These are phyloP conservation scores for Zoysia matrella DNA, from an alignment of 202 grass and related monocot species.

Conservation along the genomic window DNA sequence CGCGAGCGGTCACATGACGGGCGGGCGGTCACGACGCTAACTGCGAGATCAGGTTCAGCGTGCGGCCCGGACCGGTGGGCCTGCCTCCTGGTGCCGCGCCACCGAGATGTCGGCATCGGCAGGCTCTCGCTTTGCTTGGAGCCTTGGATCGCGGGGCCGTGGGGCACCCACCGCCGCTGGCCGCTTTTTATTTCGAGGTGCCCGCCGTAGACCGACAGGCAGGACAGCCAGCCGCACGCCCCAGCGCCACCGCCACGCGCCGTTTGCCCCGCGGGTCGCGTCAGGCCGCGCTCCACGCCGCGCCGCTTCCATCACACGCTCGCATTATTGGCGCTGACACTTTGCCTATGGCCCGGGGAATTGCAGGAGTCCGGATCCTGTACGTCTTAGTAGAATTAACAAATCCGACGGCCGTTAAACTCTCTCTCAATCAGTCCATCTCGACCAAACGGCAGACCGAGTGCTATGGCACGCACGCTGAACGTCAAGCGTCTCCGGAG, in stretches of 20 bases:
- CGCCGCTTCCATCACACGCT: constrained; percentile 41
- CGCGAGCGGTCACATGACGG: constrained; percentile 1
- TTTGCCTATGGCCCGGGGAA: constrained; percentile 17
- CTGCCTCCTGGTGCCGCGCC: too few relatives aligned
- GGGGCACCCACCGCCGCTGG: constrained; percentile 13
- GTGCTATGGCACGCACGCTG: too few relatives aligned
- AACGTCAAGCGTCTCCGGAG: too few relatives aligned
- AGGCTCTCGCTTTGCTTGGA: constrained; percentile 39
- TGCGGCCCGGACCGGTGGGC: constrained; percentile 1
- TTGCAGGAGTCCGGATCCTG: constrained; percentile 10
- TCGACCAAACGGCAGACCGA: too few relatives aligned
- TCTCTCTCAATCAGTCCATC: too few relatives aligned
- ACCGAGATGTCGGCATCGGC: constrained; percentile 50
- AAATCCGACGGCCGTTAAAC: too few relatives aligned
- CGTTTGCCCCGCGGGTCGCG: constrained; percentile 48
- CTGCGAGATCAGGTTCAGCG: constrained; percentile 26
- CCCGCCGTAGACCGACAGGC: constrained; percentile 46
- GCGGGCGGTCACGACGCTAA: constrained; percentile 7
- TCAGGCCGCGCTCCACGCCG: constrained; percentile 27
- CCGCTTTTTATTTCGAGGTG: constrained; percentile 41
- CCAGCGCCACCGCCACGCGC: constrained; percentile 43
- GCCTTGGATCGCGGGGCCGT: constrained; percentile 51
- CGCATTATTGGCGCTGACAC: constrained; percentile 38
- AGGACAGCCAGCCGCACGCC: constrained; percentile 17
- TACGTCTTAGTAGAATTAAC: too few relatives aligned